These are phyloP conservation scores for Cajanus cajan DNA, from an alignment of 306 rosid genomes.

Conservation along the genomic window DNA sequence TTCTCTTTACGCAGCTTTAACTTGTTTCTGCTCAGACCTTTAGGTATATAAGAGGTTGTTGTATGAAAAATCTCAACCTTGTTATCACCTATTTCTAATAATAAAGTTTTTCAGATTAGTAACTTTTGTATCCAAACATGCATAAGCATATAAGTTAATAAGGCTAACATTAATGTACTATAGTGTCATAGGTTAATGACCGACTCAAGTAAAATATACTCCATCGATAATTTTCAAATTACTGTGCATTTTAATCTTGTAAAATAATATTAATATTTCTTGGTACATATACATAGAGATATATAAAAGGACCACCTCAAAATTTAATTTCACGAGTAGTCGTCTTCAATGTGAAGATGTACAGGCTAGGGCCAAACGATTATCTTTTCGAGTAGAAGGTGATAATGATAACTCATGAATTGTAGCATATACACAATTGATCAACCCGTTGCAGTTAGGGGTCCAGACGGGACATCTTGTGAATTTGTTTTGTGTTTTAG, in stretches of 20 bases:
- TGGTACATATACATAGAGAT: background rate
- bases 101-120: conserved; percentile 1
- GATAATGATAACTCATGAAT: conserved; percentile 35
- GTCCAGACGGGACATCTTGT: conserved; percentile 25
- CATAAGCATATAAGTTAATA: conserved; percentile 11
- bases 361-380: conserved; percentile 29
- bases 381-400: conserved; percentile 10
- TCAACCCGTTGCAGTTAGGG: background rate
- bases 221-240: background rate
- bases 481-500: conserved; percentile 8
- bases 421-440: background rate
- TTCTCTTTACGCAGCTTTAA: conserved; percentile 31
- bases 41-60: conserved; percentile 9
- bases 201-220: background rate
- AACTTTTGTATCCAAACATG: background rate
- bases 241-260: background rate
- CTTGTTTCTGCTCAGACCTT: conserved; percentile 24
- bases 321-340: conserved; percentile 24
- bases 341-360: conserved; percentile 31
- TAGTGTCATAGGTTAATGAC: background rate
- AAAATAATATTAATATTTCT: background rate
- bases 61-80: background rate
- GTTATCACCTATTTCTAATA: conserved; percentile 11
- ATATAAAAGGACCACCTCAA: conserved; percentile 34
- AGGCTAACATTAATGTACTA: background rate